Conservation (phyloP, 2,329 filamentous ascomycete species). For the Cryphonectria naterciae region DNA sequence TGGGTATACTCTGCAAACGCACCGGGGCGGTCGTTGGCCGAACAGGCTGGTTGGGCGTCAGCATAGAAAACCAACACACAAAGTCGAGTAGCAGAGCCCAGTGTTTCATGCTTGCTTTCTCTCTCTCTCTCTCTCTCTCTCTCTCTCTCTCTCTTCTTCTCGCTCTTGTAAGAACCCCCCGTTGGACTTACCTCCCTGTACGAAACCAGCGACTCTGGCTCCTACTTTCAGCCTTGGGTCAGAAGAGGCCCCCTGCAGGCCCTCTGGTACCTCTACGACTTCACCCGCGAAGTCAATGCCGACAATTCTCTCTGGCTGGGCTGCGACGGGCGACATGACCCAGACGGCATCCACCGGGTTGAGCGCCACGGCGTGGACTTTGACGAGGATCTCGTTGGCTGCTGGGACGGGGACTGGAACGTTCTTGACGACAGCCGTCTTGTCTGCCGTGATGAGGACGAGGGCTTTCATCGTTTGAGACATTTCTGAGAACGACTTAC, state of each 20-base stretch:
- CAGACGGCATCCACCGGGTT: slow-evolving; percentile 11
- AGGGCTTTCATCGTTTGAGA: background rate
- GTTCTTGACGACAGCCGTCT: slow-evolving; percentile 22
- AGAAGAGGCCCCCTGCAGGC: background rate
- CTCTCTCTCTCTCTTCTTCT: too few relatives aligned
- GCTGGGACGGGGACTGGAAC: slow-evolving; percentile 31
- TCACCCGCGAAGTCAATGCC: slow-evolving; percentile 47
- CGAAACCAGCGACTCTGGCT: slow-evolving; percentile 43
- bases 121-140: too few relatives aligned
- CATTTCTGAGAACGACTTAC: background rate
- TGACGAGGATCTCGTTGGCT: slow-evolving; percentile 35
- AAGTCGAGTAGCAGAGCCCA: background rate
- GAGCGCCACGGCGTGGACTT: slow-evolving; percentile 22
- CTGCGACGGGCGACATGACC: slow-evolving; percentile 21
- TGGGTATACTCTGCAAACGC: slow-evolving; percentile 48
- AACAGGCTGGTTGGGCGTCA: slow-evolving; percentile 38
- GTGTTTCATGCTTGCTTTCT: background rate
- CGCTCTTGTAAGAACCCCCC: too few relatives aligned
- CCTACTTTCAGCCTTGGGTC: slow-evolving; percentile 30
- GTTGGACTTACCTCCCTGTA: slow-evolving; percentile 37
- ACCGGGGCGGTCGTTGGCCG: slow-evolving; percentile 46
- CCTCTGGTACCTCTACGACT: slow-evolving; percentile 32
- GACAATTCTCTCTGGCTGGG: slow-evolving; percentile 36
- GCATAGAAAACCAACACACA: background rate
- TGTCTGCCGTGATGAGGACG: slow-evolving; percentile 14